These are phyloP conservation scores for Blastomyces gilchristii DNA, from an alignment of 2,329 filamentous ascomycete species.

Conservation along the genomic window DNA sequence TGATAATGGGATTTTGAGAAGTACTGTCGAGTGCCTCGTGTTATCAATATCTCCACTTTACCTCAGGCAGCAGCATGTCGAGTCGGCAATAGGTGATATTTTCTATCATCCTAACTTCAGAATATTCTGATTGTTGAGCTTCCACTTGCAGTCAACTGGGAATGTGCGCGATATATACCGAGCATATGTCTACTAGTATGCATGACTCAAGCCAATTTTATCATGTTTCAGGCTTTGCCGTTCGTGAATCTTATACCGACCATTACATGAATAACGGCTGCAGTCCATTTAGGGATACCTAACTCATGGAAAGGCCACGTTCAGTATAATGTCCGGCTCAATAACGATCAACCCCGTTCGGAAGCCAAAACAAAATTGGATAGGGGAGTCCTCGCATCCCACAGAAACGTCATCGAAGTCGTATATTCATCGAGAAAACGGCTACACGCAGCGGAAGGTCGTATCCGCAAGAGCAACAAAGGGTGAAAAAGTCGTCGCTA, in stretches of 20 bases:
- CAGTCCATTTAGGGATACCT: too few relatives aligned
- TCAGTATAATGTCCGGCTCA: too few relatives aligned
- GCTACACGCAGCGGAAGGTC: constrained; percentile 40
- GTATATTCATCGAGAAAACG: constrained; percentile 40
- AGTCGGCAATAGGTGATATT: neutral
- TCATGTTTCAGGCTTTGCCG: too few relatives aligned
- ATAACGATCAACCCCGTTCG: too few relatives aligned
- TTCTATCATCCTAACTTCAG: neutral
- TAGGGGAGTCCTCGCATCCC: constrained; percentile 26
- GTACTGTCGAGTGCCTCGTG: neutral
- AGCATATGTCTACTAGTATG: too few relatives aligned
- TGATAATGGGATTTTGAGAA: neutral
- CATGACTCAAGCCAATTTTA: too few relatives aligned
- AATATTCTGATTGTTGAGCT: too few relatives aligned
- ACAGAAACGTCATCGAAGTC: constrained; percentile 37
- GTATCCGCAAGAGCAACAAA: constrained; percentile 15
- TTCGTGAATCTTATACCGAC: too few relatives aligned
- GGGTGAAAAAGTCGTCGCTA: constrained; percentile 24
- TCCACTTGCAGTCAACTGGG: neutral
- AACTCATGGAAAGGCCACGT: too few relatives aligned
- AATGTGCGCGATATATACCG: constrained; percentile 17
- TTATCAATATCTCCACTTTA: neutral
- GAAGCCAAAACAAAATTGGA: constrained; percentile 27
- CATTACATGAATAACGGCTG: too few relatives aligned
- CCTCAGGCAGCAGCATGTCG: neutral